A percentile compares a stretch with the other conserved stretches of the same genome.
These are phyloP conservation scores for Colletotrichum endophyticum DNA, from an alignment of 2,329 filamentous ascomycete species.

Conservation along the genomic window DNA sequence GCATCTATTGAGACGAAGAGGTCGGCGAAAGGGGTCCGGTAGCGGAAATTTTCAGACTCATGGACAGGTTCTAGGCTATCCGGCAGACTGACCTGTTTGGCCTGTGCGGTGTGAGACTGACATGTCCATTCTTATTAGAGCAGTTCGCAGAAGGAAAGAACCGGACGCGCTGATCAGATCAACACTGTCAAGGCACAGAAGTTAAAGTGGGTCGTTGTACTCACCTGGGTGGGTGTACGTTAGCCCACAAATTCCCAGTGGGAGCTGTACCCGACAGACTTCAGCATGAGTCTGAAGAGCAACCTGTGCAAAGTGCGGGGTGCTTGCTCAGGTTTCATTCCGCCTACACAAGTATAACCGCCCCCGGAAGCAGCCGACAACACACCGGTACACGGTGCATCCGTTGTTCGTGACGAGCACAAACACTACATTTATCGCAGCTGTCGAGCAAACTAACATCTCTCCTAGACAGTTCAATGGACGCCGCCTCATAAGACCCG, in stretches of 20 bases:
- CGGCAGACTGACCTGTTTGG: not conserved
- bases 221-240: not conserved
- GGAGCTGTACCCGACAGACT: not conserved
- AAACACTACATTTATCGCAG: not conserved
- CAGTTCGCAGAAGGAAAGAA: not conserved
- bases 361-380: not conserved
- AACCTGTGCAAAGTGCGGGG: not conserved
- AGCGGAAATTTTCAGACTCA: not conserved
- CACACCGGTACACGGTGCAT: not conserved
- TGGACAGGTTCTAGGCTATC: not conserved
- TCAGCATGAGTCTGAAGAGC: not conserved
- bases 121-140: not conserved
- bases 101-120: not conserved
- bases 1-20: not conserved
- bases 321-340: not conserved
- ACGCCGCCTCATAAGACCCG: not conserved
- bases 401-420: not conserved
- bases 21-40: not conserved
- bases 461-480: too few species aligned
- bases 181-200: not conserved
- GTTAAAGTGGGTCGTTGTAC: not conserved
- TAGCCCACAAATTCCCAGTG: not conserved
- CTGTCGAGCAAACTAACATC: not conserved
- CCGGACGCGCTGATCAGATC: not conserved
- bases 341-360: not conserved